Percentiles rank a stretch among this genome's conserved stretches.
These are phyloP conservation scores for Schizosaccharomyces octosporus DNA, from an alignment of 805 yeast genomes.

Conservation along the genomic window DNA sequence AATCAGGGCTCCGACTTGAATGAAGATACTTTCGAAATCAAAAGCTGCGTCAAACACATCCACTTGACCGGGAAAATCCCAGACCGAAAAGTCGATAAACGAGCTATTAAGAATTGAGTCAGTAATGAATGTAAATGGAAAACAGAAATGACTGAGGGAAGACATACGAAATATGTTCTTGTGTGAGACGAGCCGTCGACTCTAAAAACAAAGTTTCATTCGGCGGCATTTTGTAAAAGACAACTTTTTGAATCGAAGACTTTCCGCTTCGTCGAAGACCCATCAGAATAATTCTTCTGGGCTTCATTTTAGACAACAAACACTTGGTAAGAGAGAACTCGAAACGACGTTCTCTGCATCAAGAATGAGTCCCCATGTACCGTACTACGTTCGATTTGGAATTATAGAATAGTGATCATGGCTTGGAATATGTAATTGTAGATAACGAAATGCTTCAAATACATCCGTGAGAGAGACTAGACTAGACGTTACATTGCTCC, in stretches of 20 bases:
- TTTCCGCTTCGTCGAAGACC: constrained; percentile 32
- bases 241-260: constrained; percentile 84
- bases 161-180: constrained; percentile 38
- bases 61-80: constrained; percentile 87
- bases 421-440: too few species aligned
- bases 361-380: too few species aligned
- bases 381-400: too few species aligned
- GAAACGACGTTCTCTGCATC: not conserved
- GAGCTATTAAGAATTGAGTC: constrained; percentile 18
- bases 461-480: too few species aligned
- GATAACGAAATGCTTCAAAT: too few species aligned
- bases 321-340: not conserved
- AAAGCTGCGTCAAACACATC: constrained; percentile 68
- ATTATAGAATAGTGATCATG: too few species aligned
- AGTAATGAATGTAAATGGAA: not conserved
- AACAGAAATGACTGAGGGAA: constrained; percentile 4
- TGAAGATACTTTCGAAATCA: constrained; percentile 53
- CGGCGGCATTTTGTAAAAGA: constrained; percentile 90
- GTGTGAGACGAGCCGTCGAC: constrained; percentile 68
- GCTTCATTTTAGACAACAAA: not conserved
- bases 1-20: constrained; percentile 68
- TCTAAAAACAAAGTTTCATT: constrained; percentile 76
- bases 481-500: too few species aligned
- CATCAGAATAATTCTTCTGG: not conserved
- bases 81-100: constrained; percentile 61